Conservation (phyloP, 2,329 filamentous ascomycete genomes). For the Xylariaceae sp. region DNA sequence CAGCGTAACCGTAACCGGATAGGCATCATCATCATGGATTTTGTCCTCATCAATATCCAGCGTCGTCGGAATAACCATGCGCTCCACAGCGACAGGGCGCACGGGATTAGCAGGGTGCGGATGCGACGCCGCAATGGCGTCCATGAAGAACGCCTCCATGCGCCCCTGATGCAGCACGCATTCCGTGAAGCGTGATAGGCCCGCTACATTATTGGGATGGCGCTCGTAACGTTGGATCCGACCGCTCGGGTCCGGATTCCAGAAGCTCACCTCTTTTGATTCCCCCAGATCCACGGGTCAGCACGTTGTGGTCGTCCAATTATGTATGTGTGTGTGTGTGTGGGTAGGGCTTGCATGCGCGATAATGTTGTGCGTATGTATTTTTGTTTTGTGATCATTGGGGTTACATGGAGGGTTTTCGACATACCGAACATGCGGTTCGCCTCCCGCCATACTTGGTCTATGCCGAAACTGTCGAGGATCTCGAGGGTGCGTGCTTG, state of each 20-base stretch:
- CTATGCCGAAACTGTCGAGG: conserved; percentile 67
- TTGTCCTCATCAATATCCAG: conserved; percentile 45
- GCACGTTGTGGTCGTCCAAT: background rate
- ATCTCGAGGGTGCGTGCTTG: conserved; percentile 66
- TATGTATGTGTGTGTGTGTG: background rate
- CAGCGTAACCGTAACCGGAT: conserved; percentile 55
- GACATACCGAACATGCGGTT: conserved; percentile 60
- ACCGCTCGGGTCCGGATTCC: conserved; percentile 58
- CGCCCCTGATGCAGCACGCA: conserved; percentile 59
- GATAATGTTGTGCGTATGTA: no score
- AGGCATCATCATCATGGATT: conserved; percentile 43
- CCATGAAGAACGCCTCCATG: conserved; percentile 54
- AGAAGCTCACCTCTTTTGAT: conserved; percentile 35
- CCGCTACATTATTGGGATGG: conserved; percentile 46
- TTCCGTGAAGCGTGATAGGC: conserved; percentile 52
- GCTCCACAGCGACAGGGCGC: conserved; percentile 44
- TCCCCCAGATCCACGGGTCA: background rate
- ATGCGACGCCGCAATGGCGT: conserved; percentile 40
- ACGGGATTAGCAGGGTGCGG: conserved; percentile 18
- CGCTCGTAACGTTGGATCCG: conserved; percentile 42
- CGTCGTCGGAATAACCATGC: conserved; percentile 49
- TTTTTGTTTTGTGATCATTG: no score
- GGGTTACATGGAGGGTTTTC: background rate
- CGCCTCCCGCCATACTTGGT: conserved; percentile 59
- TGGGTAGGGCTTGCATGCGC: background rate